A percentile compares a stretch with the other conserved stretches of the same genome.
phyloP scores from a whole-genome alignment of 495 filamentous ascomycete genomes.

The Hypomontagnella monticulosa region DNA sequence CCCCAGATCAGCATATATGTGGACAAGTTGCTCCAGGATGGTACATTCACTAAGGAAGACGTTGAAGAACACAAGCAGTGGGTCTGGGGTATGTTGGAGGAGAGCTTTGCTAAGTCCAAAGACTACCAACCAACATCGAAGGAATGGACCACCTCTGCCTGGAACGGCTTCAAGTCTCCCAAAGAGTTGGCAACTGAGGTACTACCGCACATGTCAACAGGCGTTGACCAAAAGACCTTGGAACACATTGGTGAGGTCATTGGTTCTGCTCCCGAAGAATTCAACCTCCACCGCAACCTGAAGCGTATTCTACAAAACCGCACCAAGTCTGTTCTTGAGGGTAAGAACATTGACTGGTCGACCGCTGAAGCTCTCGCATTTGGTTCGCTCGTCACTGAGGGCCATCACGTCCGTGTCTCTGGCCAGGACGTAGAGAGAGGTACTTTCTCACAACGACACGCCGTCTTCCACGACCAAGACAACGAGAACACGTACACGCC shows the following conservation, averaged over 20 bases:
- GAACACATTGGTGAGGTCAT: constrained; percentile 83
- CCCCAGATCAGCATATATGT: constrained; percentile 87
- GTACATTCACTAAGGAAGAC: constrained; percentile 95
- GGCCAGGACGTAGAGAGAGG: constrained; percentile 99
- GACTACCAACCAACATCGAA: constrained; percentile 96
- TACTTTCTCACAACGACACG: constrained; percentile 98
- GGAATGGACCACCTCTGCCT: constrained; percentile 98
- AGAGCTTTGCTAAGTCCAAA: constrained; percentile 95
- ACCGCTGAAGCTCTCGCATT: constrained; percentile 97
- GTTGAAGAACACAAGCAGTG: constrained; percentile 99
- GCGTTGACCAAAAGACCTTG: constrained; percentile 73
- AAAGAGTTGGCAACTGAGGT: constrained; percentile 97
- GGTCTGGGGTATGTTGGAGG: constrained; percentile 99
- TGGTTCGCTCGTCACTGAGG: constrained; percentile 87
- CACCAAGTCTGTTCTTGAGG: constrained; percentile 91
- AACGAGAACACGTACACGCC: constrained; percentile 92
- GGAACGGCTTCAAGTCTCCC: constrained; percentile 98
- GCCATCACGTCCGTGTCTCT: constrained; percentile 95
- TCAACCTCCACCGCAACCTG: constrained; percentile 90
- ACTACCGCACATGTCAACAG: constrained; percentile 89
- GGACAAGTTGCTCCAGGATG: constrained; percentile 85
- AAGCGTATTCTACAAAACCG: constrained; percentile 93
- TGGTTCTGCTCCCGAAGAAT: constrained; percentile 79
- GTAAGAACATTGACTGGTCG: constrained; percentile 95
- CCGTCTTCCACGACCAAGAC: constrained; percentile 97